Conservation (phyloP, 1,284 basidiomycete genomes). For the Ceratobasidium sp. region DNA sequence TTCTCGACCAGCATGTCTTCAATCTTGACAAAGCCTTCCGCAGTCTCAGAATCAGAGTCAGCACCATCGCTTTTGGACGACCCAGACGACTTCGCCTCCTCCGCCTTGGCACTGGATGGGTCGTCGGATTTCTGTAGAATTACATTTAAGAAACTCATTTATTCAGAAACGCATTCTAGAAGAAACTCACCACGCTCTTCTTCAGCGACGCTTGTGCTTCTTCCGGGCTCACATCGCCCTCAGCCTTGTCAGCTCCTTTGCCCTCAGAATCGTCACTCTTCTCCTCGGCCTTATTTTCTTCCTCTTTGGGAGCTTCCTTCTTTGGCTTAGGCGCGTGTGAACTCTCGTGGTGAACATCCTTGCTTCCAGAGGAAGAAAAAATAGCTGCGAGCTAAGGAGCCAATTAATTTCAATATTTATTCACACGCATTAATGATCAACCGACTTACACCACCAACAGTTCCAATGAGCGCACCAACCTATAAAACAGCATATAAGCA, state of each 20-base stretch:
- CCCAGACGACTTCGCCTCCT: slow-evolving; percentile 15
- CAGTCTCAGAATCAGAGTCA: slow-evolving; percentile 17
- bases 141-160: neutral
- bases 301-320: slow-evolving; percentile 15
- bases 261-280: slow-evolving; percentile 7
- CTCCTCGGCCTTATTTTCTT: neutral
- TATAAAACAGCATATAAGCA: neutral
- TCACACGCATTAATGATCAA: neutral
- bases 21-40: slow-evolving; percentile 30
- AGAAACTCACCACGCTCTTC: slow-evolving; percentile 21
- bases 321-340: slow-evolving; percentile 16
- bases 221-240: neutral
- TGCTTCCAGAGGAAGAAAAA: slow-evolving; percentile 8
- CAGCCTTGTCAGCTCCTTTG: slow-evolving; percentile 3
- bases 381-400: slow-evolving; percentile 10
- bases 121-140: slow-evolving; percentile 22
- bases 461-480: slow-evolving; percentile 27
- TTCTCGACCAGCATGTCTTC: slow-evolving; percentile 6
- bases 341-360: neutral
- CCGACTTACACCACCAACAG: slow-evolving; percentile 21
- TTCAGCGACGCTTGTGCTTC: slow-evolving; percentile 18
- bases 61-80: neutral
- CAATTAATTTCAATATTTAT: slow-evolving; percentile 13
- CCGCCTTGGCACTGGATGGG: slow-evolving; percentile 31
- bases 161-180: no score